phyloP scores from a whole-genome alignment of 176 grass and related monocot genomes.

The Leersia perrieri region DNA sequence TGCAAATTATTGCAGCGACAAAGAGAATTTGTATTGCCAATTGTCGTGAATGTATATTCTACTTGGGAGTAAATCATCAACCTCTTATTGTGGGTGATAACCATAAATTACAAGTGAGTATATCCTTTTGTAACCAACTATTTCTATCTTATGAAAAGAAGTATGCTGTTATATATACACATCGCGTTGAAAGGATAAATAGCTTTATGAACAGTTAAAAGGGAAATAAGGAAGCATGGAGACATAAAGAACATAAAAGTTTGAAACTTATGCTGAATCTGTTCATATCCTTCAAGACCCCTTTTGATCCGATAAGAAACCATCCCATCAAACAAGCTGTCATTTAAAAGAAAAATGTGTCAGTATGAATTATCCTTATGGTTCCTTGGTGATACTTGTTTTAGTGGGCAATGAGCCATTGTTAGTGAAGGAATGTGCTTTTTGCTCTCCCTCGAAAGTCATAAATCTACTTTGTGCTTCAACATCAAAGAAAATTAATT shows the following conservation, averaged over 20 bases:
- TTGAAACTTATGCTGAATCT: background rate
- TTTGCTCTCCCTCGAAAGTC: background rate
- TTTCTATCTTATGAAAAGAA: slow-evolving; percentile 8
- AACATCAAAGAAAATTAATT: background rate
- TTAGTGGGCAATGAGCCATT: too few relatives aligned
- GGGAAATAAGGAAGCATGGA: slow-evolving; percentile 8
- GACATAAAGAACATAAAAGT: background rate
- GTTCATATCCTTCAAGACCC: slow-evolving; percentile 1
- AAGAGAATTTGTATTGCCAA: slow-evolving; percentile 92
- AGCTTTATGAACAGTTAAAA: slow-evolving; percentile 12
- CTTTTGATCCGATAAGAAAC: background rate
- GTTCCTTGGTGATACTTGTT: background rate
- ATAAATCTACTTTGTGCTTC: background rate
- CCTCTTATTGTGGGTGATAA: slow-evolving; percentile 95
- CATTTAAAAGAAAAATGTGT: too few relatives aligned
- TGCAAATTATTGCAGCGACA: slow-evolving; percentile 82
- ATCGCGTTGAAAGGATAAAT: slow-evolving; percentile 9
- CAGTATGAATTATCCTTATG: too few relatives aligned
- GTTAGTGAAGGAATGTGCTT: background rate
- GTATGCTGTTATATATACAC: background rate
- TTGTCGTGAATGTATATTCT: slow-evolving; percentile 94
- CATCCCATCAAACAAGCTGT: background rate
- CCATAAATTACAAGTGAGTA: slow-evolving; percentile 91
- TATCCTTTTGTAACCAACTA: slow-evolving; percentile 1
- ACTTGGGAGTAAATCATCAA: slow-evolving; percentile 82